phyloP scores from a whole-genome alignment of 352 stramenopile species.

The Peronospora tabacina region DNA sequence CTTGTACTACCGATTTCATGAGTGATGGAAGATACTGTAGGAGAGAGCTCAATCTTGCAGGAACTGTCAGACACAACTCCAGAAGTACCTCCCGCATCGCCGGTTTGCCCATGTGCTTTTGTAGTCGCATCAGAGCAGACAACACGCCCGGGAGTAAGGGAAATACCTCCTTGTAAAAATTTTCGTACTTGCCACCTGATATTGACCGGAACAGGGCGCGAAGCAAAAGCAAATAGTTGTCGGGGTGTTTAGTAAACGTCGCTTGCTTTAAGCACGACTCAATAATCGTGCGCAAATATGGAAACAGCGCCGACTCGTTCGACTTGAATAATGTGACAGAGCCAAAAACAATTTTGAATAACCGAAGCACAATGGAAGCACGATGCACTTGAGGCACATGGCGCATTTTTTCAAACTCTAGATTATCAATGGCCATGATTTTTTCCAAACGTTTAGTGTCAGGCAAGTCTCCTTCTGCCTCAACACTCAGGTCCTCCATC shows the following conservation, averaged over 20 bases:
- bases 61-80: slow-evolving; percentile 95
- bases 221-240: slow-evolving; percentile 93
- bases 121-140: slow-evolving; percentile 91
- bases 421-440: slow-evolving; percentile 57
- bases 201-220: slow-evolving; percentile 94
- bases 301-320: slow-evolving; percentile 93
- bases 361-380: slow-evolving; percentile 82
- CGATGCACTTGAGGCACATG: slow-evolving; percentile 58
- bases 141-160: slow-evolving; percentile 90
- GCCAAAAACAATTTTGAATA: slow-evolving; percentile 95
- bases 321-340: slow-evolving; percentile 93
- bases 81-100: slow-evolving; percentile 89
- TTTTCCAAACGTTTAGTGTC: slow-evolving; percentile 74
- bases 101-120: slow-evolving; percentile 80
- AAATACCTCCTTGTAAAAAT: slow-evolving; percentile 95
- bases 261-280: slow-evolving; percentile 87
- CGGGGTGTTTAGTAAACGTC: slow-evolving; percentile 85
- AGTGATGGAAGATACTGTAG: slow-evolving; percentile 96
- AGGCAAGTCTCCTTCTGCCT: slow-evolving; percentile 65
- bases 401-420: slow-evolving; percentile 80
- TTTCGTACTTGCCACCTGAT: slow-evolving; percentile 96
- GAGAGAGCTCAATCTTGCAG: slow-evolving; percentile 90
- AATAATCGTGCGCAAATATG: slow-evolving; percentile 91
- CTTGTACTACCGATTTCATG: slow-evolving; percentile 91
- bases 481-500: slow-evolving; percentile 87